These are phyloP conservation scores for Cercophora newfieldiana DNA, from an alignment of 495 filamentous ascomycete genomes.

Conservation along the genomic window DNA sequence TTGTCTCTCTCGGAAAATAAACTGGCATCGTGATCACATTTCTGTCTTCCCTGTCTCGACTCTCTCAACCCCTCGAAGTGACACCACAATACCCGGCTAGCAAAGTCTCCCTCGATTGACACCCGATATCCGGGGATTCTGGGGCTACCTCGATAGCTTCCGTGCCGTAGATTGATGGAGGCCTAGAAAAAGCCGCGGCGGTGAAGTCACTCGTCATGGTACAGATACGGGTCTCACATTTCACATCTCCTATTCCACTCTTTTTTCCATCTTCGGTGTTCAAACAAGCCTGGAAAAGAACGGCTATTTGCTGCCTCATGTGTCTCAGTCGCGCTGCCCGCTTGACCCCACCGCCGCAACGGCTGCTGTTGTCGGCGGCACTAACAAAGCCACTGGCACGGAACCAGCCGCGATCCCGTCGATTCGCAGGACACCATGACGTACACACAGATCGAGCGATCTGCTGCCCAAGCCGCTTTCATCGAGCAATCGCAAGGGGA, in stretches of 20 bases:
- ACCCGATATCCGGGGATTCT: constrained; percentile 52
- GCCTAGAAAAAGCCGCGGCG: constrained; percentile 87
- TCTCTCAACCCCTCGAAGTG: too few species aligned
- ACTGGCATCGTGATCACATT: constrained; percentile 35
- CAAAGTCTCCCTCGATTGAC: constrained; percentile 51
- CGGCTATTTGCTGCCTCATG: background rate
- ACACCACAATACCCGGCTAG: constrained; percentile 45
- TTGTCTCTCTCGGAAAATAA: constrained; percentile 36
- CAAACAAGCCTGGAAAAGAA: background rate
- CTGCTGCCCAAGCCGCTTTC: background rate
- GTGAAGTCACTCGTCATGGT: constrained; percentile 71
- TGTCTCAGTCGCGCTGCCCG: background rate
- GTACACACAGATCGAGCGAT: constrained; percentile 29
- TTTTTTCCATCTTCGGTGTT: background rate
- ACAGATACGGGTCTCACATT: constrained; percentile 96
- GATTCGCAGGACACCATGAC: constrained; percentile 26
- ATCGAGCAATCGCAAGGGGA: constrained; percentile 15
- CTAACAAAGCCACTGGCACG: constrained; percentile 29
- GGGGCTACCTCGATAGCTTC: constrained; percentile 54
- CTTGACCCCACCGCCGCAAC: background rate
- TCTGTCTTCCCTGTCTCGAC: background rate
- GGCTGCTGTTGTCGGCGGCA: constrained; percentile 5
- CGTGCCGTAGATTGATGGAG: constrained; percentile 57
- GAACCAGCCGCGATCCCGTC: constrained; percentile 15
- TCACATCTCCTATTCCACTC: constrained; percentile 5